phyloP scores from a whole-genome alignment of 768 basidiomycete genomes.

The Candolleomyces efflorescens region DNA sequence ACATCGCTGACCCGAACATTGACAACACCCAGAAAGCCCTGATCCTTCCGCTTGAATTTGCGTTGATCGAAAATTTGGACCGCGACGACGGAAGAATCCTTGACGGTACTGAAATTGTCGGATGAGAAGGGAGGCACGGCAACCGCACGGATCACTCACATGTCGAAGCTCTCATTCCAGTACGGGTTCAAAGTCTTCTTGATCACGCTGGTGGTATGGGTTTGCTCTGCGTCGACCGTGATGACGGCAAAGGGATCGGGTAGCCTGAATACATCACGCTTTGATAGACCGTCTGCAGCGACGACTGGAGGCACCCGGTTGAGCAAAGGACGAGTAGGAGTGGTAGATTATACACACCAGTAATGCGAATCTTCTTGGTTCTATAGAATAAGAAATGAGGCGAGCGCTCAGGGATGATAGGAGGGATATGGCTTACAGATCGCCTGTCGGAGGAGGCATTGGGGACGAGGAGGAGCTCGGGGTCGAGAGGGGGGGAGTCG shows the following conservation, averaged over 20 bases:
- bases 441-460: constrained; percentile 46
- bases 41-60: constrained; percentile 98
- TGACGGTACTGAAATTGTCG: constrained; percentile 64
- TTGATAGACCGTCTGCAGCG: constrained; percentile 89
- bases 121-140: constrained; percentile 8
- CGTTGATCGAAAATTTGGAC: constrained; percentile 99
- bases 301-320: constrained; percentile 56
- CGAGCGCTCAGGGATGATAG: constrained; percentile 4
- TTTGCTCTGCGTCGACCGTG: constrained; percentile 97
- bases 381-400: constrained; percentile 20
- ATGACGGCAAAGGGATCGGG: constrained; percentile 99
- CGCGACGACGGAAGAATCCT: constrained; percentile 95
- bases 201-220: constrained; percentile 94
- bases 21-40: constrained; percentile 97
- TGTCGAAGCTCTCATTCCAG: constrained; percentile 98
- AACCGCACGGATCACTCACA: constrained; percentile 47
- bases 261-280: constrained; percentile 93
- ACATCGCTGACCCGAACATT: constrained; percentile 90
- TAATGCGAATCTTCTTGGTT: constrained; percentile 75
- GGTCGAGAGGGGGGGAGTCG: background rate
- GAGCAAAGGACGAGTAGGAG: background rate
- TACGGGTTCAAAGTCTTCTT: constrained; percentile 94
- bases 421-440: constrained; percentile 33
- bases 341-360: constrained; percentile 43
- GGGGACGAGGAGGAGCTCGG: constrained; percentile 1